phyloP scores from a whole-genome alignment of 2,329 filamentous ascomycete species.

The Aspergillus sp. region DNA sequence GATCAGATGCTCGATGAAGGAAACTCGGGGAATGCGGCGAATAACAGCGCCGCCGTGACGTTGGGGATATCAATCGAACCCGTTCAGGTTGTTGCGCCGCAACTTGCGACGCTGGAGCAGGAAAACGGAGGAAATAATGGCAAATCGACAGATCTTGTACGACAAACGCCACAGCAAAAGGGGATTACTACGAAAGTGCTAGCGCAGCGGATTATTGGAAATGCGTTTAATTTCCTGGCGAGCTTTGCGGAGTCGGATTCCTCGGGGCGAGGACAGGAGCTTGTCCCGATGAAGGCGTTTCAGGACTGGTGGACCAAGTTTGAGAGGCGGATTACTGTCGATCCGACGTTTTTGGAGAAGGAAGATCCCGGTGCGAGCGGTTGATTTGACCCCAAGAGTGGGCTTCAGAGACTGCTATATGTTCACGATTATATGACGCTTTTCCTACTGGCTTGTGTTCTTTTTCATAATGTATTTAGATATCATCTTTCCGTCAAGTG shows the following conservation, averaged over 20 bases:
- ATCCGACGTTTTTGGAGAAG: slow-evolving; percentile 85
- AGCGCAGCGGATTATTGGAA: slow-evolving; percentile 91
- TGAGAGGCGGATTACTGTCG: slow-evolving; percentile 77
- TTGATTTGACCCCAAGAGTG: slow-evolving; percentile 1
- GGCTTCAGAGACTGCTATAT: background rate
- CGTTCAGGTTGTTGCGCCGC: slow-evolving; percentile 66
- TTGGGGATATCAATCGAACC: slow-evolving; percentile 83
- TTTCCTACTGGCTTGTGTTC: background rate
- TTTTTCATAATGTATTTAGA: background rate
- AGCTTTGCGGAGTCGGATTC: slow-evolving; percentile 70
- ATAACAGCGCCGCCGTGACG: slow-evolving; percentile 55
- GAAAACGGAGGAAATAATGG: slow-evolving; percentile 24
- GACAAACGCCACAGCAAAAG: slow-evolving; percentile 28
- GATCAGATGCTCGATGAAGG: slow-evolving; percentile 51
- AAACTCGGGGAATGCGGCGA: slow-evolving; percentile 22
- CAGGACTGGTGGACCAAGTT: slow-evolving; percentile 99
- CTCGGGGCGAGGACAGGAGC: slow-evolving; percentile 65
- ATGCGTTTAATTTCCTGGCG: slow-evolving; percentile 94
- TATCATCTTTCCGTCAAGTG: background rate
- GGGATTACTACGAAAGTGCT: slow-evolving; percentile 70
- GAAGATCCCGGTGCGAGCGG: slow-evolving; percentile 48
- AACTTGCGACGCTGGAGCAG: slow-evolving; percentile 60
- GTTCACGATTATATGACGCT: background rate
- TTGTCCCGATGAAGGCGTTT: slow-evolving; percentile 91
- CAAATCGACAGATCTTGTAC: slow-evolving; percentile 31